Percentiles rank a stretch among this genome's conserved stretches.
These are phyloP conservation scores for Paraurostyla sp. DNA, from an alignment of 73 alveolate species.

Conservation along the genomic window DNA sequence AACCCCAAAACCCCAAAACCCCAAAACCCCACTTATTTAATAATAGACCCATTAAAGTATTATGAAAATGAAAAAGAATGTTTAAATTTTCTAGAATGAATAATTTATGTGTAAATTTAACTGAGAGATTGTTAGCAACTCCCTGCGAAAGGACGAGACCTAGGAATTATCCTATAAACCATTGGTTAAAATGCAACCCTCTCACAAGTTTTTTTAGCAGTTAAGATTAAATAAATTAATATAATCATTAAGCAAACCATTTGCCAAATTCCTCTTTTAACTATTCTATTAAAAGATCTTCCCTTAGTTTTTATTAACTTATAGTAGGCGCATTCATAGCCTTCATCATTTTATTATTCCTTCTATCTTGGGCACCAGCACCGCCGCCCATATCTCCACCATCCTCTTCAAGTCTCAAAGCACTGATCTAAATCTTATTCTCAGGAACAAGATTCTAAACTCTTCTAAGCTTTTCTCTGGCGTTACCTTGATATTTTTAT, in stretches of 20 bases:
- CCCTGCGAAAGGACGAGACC: conserved; percentile 65
- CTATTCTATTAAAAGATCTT: neutral
- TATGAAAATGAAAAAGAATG: neutral
- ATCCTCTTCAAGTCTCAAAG: conserved; percentile 34
- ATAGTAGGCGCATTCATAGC: neutral
- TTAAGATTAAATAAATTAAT: neutral
- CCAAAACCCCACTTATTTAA: conserved; percentile 54
- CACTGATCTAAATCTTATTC: conserved; percentile 28
- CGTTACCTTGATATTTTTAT: conserved; percentile 33
- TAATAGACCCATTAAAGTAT: conserved; percentile 1
- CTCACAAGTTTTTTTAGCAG: conserved; percentile 41
- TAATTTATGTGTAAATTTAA: conserved; percentile 6
- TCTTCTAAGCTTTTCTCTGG: conserved; percentile 46
- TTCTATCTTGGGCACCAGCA: too few species aligned
- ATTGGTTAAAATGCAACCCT: conserved; percentile 49
- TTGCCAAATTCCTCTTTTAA: neutral
- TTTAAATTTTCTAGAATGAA: neutral
- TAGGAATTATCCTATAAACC: conserved; percentile 47
- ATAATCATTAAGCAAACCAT: neutral
- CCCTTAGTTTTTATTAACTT: neutral
- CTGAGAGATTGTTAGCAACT: conserved; percentile 64
- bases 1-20: conserved; percentile 57
- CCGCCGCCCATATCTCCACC: neutral
- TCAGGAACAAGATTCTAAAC: conserved; percentile 48
- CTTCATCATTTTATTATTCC: conserved; percentile 11